A percentile compares a stretch with the other conserved stretches of the same genome.
phyloP scores from a whole-genome alignment of 257 asterid genomes.

The Echites panduratus region DNA sequence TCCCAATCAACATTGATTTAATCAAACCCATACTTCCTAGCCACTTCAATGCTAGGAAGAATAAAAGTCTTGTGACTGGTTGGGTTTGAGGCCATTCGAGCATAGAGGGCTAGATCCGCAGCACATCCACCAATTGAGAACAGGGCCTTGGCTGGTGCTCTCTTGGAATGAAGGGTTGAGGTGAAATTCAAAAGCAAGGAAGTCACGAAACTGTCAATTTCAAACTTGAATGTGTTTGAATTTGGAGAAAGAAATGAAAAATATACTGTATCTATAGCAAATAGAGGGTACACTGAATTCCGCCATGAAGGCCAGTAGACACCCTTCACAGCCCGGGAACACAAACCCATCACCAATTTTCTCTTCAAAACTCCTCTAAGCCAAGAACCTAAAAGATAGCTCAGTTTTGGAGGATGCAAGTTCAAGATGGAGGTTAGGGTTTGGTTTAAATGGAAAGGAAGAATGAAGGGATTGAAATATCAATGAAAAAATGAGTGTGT shows the following conservation, averaged over 20 bases:
- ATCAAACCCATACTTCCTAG: constrained; percentile 52
- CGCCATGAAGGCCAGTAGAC: constrained; percentile 44
- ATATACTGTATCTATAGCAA: constrained; percentile 61
- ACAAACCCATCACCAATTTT: too few relatives aligned
- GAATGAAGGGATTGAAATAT: too few relatives aligned
- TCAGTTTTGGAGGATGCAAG: too few relatives aligned
- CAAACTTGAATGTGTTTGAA: constrained; percentile 39
- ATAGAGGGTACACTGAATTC: constrained; percentile 28
- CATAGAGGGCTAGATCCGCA: constrained; percentile 31
- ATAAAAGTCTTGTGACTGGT: constrained; percentile 40
- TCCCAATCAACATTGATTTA: constrained; percentile 90
- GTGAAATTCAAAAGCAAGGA: constrained; percentile 43
- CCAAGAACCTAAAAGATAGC: too few relatives aligned
- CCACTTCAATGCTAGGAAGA: constrained; percentile 50
- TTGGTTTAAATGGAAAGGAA: too few relatives aligned
- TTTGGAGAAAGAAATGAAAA: constrained; percentile 61
- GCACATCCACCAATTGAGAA: constrained; percentile 69
- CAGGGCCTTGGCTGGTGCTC: constrained; percentile 37
- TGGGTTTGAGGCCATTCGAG: constrained; percentile 42
- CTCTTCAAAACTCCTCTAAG: too few relatives aligned
- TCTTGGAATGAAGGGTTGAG: constrained; percentile 40
- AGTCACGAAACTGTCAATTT: constrained; percentile 32
- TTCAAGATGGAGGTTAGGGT: too few relatives aligned
- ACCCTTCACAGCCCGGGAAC: constrained; percentile 30
- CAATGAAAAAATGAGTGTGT: too few relatives aligned